phyloP scores from a whole-genome alignment of 2,329 filamentous ascomycete genomes.

The Pseudonectria foliicola region DNA sequence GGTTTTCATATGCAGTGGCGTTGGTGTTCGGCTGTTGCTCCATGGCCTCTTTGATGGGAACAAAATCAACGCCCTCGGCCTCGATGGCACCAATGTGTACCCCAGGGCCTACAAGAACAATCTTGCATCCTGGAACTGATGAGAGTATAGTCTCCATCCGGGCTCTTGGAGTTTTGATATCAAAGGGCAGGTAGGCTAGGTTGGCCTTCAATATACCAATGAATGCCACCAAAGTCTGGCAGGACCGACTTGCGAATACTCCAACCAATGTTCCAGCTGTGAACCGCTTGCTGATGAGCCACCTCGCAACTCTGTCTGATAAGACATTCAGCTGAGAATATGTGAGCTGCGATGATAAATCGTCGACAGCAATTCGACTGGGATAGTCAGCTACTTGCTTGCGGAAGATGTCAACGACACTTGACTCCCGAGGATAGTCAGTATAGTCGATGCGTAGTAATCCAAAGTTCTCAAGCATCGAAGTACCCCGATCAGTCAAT shows the following conservation, averaged over 20 bases:
- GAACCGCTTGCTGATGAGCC: slow-evolving; percentile 6
- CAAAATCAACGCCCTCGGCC: slow-evolving; percentile 9
- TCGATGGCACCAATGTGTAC: not conserved
- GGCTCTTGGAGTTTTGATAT: slow-evolving; percentile 9
- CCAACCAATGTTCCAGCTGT: slow-evolving; percentile 11
- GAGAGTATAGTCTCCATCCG: slow-evolving; percentile 15
- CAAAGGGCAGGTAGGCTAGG: slow-evolving; percentile 20
- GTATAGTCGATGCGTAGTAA: slow-evolving; percentile 9
- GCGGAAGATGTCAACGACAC: slow-evolving; percentile 18
- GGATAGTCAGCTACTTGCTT: slow-evolving; percentile 11
- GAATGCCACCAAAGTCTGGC: slow-evolving; percentile 13
- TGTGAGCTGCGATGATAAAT: slow-evolving; percentile 7
- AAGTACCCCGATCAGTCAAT: not conserved
- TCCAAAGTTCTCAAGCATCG: slow-evolving; percentile 9
- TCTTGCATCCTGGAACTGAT: slow-evolving; percentile 2
- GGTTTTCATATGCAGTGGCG: not conserved
- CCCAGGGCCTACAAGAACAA: slow-evolving; percentile 11
- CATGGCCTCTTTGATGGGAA: slow-evolving; percentile 5
- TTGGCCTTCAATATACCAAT: slow-evolving; percentile 21
- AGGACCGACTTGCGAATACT: slow-evolving; percentile 13
- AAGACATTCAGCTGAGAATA: slow-evolving; percentile 12
- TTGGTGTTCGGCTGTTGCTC: not conserved
- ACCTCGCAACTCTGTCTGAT: slow-evolving; percentile 13
- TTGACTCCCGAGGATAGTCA: slow-evolving; percentile 13
- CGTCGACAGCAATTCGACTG: slow-evolving; percentile 12